Percentiles rank a stretch among this genome's conserved stretches.
These are phyloP conservation scores for Eimeria sp. DNA, from an alignment of 169 alveolate genomes.

Conservation along the genomic window DNA sequence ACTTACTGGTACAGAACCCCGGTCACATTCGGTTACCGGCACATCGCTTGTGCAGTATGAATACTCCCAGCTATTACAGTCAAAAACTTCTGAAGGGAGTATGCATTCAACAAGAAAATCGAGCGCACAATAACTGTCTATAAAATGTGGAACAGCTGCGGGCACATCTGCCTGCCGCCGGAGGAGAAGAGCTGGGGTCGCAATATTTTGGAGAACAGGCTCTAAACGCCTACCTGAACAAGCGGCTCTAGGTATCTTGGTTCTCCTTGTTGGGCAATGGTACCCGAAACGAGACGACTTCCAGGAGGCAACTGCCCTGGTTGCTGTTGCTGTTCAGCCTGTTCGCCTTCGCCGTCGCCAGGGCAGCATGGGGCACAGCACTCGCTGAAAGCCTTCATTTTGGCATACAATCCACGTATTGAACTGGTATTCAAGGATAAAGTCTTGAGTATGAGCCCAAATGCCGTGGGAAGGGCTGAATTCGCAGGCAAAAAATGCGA, in stretches of 20 bases:
- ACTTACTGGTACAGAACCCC: neutral
- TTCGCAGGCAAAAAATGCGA: neutral
- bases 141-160: neutral
- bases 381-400: slow-evolving; percentile 68
- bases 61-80: neutral
- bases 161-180: neutral
- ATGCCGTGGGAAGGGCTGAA: neutral
- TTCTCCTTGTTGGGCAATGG: slow-evolving; percentile 81
- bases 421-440: neutral
- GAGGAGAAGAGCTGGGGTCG: neutral
- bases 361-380: slow-evolving; percentile 77
- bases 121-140: neutral
- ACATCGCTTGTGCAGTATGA: neutral
- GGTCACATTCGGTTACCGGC: neutral
- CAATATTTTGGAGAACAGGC: neutral
- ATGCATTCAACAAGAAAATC: neutral
- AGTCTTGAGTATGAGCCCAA: neutral
- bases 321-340: slow-evolving; percentile 64
- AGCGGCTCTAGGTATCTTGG: slow-evolving; percentile 82
- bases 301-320: slow-evolving; percentile 74
- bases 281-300: slow-evolving; percentile 81
- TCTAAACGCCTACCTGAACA: slow-evolving; percentile 68
- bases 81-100: neutral
- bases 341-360: slow-evolving; percentile 72
- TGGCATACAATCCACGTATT: neutral